Evolutionary conservation across 2,329 filamentous ascomycete species (phyloP), one percentile per base, ranked within the genome.

Genomic region (Graphium sp.): DNA sequence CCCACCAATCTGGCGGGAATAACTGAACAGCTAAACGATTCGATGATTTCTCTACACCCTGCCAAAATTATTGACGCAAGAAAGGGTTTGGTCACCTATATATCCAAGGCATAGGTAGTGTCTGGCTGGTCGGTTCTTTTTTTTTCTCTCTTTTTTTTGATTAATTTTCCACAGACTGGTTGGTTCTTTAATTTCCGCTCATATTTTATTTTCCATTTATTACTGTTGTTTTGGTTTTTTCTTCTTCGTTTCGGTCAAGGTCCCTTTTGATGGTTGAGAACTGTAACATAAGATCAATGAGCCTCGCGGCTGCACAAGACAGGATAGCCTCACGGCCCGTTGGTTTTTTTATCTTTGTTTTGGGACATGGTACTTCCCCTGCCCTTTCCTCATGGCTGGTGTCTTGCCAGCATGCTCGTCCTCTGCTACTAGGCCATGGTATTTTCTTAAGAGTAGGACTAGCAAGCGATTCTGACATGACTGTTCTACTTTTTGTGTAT

Each of bases 241-340:
- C n/a, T 24, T 16, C 10, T 30, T 14, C 21, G 18, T 30, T 8
- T 20, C 24, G 18, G n/a, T n/a, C n/a, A n/a, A n/a, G n/a, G n/a
- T n/a, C n/a, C n/a, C n/a, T n/a, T 31, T 22, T 18, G 16, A 13
- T 13, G 24, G 30, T 24, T 19, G 30, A 26, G 18, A 24, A 12
- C 15, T 18, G 18, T 32, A 26, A 26, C 27, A 9, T 22, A 32
- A 28, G 25, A 32, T 28, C 18, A 18, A 32, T 32, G 30, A 19
- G 30, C 30, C 30, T 32, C 30, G 25, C 30, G 30, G 30, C 30
- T 32, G 23, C 25, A 26, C 30, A 28, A 32, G 25, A 32, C 14
- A 10, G 14, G 19, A 22, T 28, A 24, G 30, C 30, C 30, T 32
- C 30, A 32, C 30, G 30, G 30, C 30, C 28, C 24, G 30, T 24